phyloP scores from a whole-genome alignment of 805 yeast genomes.

The Yamadazyma philogaea region DNA sequence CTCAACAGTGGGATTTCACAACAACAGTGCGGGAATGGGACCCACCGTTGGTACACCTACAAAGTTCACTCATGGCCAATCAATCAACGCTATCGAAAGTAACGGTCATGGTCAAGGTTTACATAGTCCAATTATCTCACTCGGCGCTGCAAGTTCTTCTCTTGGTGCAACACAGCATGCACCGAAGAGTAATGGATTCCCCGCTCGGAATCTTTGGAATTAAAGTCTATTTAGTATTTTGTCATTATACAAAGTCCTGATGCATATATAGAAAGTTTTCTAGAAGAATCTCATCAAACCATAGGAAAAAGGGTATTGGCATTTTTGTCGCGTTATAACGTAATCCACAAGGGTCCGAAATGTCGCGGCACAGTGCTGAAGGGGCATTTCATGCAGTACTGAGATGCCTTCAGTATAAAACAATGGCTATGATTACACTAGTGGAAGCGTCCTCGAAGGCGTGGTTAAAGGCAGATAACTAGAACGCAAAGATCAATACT shows the following conservation, averaged over 20 bases:
- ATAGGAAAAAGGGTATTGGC: too few species aligned
- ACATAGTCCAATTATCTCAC: slow-evolving; percentile 1
- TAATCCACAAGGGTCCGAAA: too few species aligned
- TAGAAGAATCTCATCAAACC: too few species aligned
- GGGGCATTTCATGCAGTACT: too few species aligned
- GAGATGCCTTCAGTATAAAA: too few species aligned
- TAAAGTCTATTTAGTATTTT: background rate
- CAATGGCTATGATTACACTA: too few species aligned
- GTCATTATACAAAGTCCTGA: background rate
- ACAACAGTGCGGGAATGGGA: background rate
- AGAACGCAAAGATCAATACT: too few species aligned
- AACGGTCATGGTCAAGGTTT: background rate
- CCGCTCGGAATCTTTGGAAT: slow-evolving; percentile 5
- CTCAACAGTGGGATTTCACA: background rate
- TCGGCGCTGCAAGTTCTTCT: background rate
- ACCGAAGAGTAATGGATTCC: background rate
- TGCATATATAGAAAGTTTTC: too few species aligned
- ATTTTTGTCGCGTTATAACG: too few species aligned
- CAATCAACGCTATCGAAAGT: background rate
- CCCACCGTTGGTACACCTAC: background rate
- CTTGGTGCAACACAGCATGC: slow-evolving; percentile 1
- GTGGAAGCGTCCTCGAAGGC: too few species aligned
- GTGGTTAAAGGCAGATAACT: too few species aligned
- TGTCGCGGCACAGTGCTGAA: too few species aligned
- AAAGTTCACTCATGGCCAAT: background rate